Conservation (phyloP, 805 yeast genomes). For the Ogataea trehaloabstinens region DNA sequence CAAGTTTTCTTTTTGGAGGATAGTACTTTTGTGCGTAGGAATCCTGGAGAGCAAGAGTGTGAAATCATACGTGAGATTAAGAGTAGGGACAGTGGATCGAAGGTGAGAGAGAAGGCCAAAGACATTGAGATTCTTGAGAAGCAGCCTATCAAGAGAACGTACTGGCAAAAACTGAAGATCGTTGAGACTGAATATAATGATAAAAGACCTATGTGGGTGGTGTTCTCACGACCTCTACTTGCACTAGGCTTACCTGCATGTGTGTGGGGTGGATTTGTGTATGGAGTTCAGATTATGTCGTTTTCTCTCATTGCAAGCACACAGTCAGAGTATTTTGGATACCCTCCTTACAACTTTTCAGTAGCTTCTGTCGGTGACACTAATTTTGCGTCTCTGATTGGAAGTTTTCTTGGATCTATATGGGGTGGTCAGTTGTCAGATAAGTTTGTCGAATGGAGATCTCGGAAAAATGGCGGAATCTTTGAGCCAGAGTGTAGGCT, state of each 20-base stretch:
- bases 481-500: conserved; percentile 48
- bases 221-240: conserved; percentile 38
- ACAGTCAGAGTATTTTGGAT: conserved; percentile 37
- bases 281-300: conserved; percentile 53
- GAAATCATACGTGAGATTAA: conserved; percentile 32
- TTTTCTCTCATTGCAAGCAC: conserved; percentile 43
- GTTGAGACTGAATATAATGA: conserved; percentile 40
- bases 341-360: conserved; percentile 39
- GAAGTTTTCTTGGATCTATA: conserved; percentile 41
- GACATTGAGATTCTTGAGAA: conserved; percentile 2
- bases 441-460: conserved; percentile 32
- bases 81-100: conserved; percentile 16
- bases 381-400: conserved; percentile 42
- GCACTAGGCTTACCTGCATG: conserved; percentile 39
- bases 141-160: conserved; percentile 28
- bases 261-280: conserved; percentile 45
- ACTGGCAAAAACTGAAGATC: conserved; percentile 35
- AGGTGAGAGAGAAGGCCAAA: conserved; percentile 2
- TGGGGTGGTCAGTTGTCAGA: conserved; percentile 49
- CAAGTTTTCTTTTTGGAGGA: conserved; percentile 43
- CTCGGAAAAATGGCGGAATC: conserved; percentile 43
- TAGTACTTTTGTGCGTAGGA: conserved; percentile 38
- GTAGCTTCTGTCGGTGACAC: conserved; percentile 41
- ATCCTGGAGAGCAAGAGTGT: conserved; percentile 26
- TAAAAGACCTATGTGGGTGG: conserved; percentile 37